These are phyloP conservation scores for Alliaria petiolata DNA, from an alignment of 345 rosid genomes.

Conservation along the genomic window DNA sequence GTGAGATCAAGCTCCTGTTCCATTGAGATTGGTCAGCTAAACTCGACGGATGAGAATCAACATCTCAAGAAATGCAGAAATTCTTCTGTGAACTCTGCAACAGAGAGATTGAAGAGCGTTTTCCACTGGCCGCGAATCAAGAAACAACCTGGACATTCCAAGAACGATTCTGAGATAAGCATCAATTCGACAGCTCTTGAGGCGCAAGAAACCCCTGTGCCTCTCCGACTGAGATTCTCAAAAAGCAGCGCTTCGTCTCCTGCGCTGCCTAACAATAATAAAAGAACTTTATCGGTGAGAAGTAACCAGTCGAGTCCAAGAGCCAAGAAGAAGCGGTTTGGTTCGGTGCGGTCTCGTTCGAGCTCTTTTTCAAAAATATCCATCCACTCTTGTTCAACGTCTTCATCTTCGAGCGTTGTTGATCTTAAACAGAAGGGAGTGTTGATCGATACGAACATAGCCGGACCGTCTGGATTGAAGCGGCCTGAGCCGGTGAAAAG, in stretches of 20 bases:
- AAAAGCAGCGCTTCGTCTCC: constrained; percentile 36
- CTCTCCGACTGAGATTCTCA: constrained; percentile 66
- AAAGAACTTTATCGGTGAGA: constrained; percentile 71
- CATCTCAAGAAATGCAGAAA: constrained; percentile 39
- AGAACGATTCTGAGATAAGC: constrained; percentile 32
- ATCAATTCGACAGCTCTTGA: constrained; percentile 25
- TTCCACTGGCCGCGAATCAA: constrained; percentile 66
- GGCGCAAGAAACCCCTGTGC: constrained; percentile 36
- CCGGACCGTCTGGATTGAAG: constrained; percentile 48
- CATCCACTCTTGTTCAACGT: constrained; percentile 32
- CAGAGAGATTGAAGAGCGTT: constrained; percentile 51
- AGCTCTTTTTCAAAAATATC: constrained; percentile 78
- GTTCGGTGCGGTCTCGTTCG: constrained; percentile 59
- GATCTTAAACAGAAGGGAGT: constrained; percentile 63
- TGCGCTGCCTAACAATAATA: constrained; percentile 44
- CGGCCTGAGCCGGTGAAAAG: constrained; percentile 25
- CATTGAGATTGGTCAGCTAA: constrained; percentile 37
- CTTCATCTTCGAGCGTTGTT: constrained; percentile 45
- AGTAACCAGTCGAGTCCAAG: constrained; percentile 76
- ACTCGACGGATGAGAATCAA: constrained; percentile 41
- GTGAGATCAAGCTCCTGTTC: constrained; percentile 54
- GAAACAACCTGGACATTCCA: constrained; percentile 31
- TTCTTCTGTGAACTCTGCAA: constrained; percentile 49
- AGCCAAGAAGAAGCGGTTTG: constrained; percentile 63
- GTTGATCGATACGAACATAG: constrained; percentile 40